Evolutionary conservation across 139 green algal species (phyloP), one percentile per base, ranked within the genome.

Genomic region (Auxenochlorella pyrenoidosa): DNA sequence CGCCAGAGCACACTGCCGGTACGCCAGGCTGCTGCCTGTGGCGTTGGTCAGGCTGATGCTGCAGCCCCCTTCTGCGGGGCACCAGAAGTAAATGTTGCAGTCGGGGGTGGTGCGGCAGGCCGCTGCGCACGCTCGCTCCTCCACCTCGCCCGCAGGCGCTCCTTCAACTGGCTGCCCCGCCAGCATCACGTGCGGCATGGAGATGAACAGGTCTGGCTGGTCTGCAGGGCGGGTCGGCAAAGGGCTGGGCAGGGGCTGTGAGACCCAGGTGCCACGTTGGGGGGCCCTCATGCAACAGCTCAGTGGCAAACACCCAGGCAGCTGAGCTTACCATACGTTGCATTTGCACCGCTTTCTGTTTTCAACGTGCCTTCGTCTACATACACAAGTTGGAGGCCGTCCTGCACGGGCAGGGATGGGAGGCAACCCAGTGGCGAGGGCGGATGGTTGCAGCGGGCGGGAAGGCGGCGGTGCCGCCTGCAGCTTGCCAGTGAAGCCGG

Each of bases 111-210:
- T 38, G 72, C 34, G 70, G 70, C 70, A 80, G 73, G 73, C 73
- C 0, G 73, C 73, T 2, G 73, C 73, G 43, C 73, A 80, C 30
- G 54, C 18, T 1, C 73, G 73, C 73, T 80, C 73, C 73, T 80
- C 73, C 41, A 60, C 73, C 10, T 19, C 40, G 73, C 73, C 41
- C 5, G 41, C 73, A 2, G 73, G 73, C 8, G 73, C 21, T 41
- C 40, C 73, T 10, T 26, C 21, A 6, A 80, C 24, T 24, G 41
- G 26, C 73, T 80, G 26, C 41, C 73, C 73, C 73, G 73, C 43
- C 73, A 80, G 41, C 73, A 80, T 34, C 34, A 80, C 73, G 26
- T 80, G 26, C 19, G 43, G 73, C 73, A 80, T 59, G 41, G 73
- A 80, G 41, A 80, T 60, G 73, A 38, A 80, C 10, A 59, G 26